Percentiles rank a stretch among this genome's conserved stretches.
Conservation (phyloP, 371 early-diverging fungal species). For the Rhizopus sp. region DNA sequence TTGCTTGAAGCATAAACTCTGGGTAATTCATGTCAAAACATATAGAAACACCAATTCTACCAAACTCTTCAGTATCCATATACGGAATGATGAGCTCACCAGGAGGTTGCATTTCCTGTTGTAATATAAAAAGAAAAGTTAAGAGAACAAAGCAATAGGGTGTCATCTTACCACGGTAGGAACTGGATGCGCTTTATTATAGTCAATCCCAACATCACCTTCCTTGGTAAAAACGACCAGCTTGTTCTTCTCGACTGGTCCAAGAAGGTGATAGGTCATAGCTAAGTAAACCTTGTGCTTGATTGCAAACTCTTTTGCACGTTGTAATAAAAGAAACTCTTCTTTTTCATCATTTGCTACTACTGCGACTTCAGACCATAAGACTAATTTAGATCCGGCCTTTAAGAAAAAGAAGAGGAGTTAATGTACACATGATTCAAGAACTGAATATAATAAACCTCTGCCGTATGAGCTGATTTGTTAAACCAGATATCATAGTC, state of each 20-base stretch:
- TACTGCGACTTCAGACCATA: conserved; percentile 51
- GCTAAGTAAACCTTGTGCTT: conserved; percentile 45
- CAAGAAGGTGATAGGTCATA: conserved; percentile 35
- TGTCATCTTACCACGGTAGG: conserved; percentile 37
- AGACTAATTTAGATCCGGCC: conserved; percentile 47
- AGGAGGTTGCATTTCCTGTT: conserved; percentile 35
- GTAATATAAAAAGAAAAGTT: background rate
- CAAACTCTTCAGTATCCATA: conserved; percentile 50
- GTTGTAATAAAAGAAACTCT: conserved; percentile 26
- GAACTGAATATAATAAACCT: conserved; percentile 9
- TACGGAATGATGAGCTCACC: conserved; percentile 49
- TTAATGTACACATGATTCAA: background rate
- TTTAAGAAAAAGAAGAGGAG: background rate
- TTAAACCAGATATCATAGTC: conserved; percentile 35
- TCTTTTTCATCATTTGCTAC: conserved; percentile 20
- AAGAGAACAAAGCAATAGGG: background rate
- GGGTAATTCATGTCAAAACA: conserved; percentile 62
- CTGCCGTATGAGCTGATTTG: conserved; percentile 19
- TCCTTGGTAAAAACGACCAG: conserved; percentile 47
- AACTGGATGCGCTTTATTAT: conserved; percentile 59
- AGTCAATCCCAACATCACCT: conserved; percentile 49
- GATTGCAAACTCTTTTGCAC: conserved; percentile 34
- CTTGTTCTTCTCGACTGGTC: conserved; percentile 39
- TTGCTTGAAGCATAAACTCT: conserved; percentile 52
- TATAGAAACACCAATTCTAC: conserved; percentile 53